Base-by-base conservation (phyloP, 176 grass and related monocot species). In the Avena eriantha region DNA sequence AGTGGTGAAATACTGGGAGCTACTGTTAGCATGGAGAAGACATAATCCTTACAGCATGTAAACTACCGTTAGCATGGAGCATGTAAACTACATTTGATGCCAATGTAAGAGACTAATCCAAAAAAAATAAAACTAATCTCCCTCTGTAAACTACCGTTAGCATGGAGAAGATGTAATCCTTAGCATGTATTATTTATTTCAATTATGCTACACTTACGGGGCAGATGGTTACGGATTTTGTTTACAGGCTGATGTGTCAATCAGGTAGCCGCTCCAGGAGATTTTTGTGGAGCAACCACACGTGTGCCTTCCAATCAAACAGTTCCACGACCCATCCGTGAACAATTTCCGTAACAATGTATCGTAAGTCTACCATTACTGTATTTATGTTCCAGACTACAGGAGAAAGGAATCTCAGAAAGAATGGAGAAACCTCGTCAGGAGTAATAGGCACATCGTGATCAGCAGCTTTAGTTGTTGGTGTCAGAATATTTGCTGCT, bases 391-490 rank as follows among this genome's bases (percentile, higher is more conserved):
- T 74, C 3, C 75, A 58, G 21, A 74, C 12, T 60, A 80, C 45
- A 7, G 12, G 2, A 0, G 3, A 75, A 58, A 51, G 48, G 47
- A 51, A 51, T 74, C 33, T 18, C 71, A 84, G n/a, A 81, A 59
- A 10, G 50, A 86, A 76, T 3, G 77, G 82, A 58, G 65, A 81
- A 33, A 91, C 94, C 92, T 96, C 97, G 57, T 92, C 86, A 29
- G 92, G 94, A 75, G 94, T 94, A 69, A 98, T 87, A 78, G 97
- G 94, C 36, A 94, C 90, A 74, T 98, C 97, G 66, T 93, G 94
- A 87, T 98, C 90, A 82, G 47, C 88, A 83, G 92, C 88, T 92
- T 98, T 98, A 50, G 94, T 98, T 31, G 97, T 98, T 56, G 97
- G 94, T 39, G 94, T 98, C 72, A 96, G 88, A 69, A 96, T 96